Percentiles rank a stretch among this genome's conserved stretches.
These are phyloP conservation scores for Fraxinus baroniana DNA, from an alignment of 305 asterid species.

Conservation along the genomic window DNA sequence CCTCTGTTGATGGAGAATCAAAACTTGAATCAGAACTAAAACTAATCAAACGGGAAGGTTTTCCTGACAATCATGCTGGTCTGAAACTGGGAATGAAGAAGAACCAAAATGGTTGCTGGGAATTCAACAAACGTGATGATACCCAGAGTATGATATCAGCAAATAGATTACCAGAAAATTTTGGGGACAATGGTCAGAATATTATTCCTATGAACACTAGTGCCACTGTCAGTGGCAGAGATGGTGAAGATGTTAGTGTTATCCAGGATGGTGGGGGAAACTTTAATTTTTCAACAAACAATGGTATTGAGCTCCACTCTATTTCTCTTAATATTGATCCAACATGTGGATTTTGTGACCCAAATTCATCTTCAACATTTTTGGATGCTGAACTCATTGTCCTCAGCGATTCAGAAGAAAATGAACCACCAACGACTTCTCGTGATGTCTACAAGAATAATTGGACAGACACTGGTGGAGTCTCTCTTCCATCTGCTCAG, in stretches of 20 bases:
- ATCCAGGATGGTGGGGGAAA: constrained; percentile 74
- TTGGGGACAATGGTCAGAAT: constrained; percentile 39
- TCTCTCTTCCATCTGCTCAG: constrained; percentile 43
- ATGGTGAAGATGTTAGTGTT: constrained; percentile 84
- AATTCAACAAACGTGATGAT: constrained; percentile 61
- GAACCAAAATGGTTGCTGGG: constrained; percentile 79
- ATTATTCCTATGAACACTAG: constrained; percentile 85
- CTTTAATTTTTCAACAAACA: constrained; percentile 49
- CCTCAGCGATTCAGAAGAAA: constrained; percentile 88
- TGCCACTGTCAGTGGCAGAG: constrained; percentile 85
- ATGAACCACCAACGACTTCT: constrained; percentile 40
- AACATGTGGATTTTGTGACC: constrained; percentile 37
- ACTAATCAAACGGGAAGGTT: constrained; percentile 69
- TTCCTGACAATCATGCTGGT: constrained; percentile 66
- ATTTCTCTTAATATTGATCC: constrained; percentile 48
- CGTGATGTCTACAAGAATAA: constrained; percentile 36
- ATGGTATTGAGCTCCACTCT: constrained; percentile 68
- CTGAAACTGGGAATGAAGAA: constrained; percentile 72
- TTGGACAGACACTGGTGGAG: constrained; percentile 40
- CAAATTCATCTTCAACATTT: constrained; percentile 39
- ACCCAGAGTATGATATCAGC: constrained; percentile 50
- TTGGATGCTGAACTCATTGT: constrained; percentile 55
- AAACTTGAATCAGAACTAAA: constrained; percentile 57
- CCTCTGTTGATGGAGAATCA: constrained; percentile 46
- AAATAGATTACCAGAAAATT: constrained; percentile 41